phyloP scores from a whole-genome alignment of 305 asterid species.

The Fraxinus platypoda region DNA sequence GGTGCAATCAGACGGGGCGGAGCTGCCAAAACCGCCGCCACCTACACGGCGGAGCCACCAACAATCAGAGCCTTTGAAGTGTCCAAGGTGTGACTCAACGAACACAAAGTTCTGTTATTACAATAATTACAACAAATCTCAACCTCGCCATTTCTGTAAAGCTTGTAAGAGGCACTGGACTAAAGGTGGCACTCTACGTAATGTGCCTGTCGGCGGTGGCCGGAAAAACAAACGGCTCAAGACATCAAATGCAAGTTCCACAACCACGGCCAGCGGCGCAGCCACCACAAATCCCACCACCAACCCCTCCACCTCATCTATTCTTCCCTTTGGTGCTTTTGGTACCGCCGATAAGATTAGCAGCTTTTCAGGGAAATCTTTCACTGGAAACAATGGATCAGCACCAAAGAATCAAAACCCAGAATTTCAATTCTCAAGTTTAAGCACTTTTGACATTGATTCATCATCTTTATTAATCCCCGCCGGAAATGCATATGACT shows the following conservation, averaged over 20 bases:
- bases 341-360: not conserved
- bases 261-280: not conserved
- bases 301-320: not conserved
- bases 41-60: constrained; percentile 34
- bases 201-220: constrained; percentile 81
- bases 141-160: constrained; percentile 86
- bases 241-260: constrained; percentile 22
- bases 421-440: constrained; percentile 41
- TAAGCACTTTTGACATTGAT: constrained; percentile 32
- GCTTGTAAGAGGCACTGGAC: constrained; percentile 94
- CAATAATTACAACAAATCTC: constrained; percentile 81
- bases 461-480: constrained; percentile 23
- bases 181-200: constrained; percentile 82
- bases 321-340: not conserved
- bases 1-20: constrained; percentile 31
- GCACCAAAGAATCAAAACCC: constrained; percentile 22
- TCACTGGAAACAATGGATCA: constrained; percentile 17
- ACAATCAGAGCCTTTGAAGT: constrained; percentile 41
- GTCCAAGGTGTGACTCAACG: constrained; percentile 72
- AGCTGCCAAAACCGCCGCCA: constrained; percentile 30
- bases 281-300: not conserved
- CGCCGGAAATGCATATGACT: constrained; percentile 24
- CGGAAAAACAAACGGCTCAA: constrained; percentile 74
- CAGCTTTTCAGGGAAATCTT: constrained; percentile 1
- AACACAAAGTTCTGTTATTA: constrained; percentile 86